These are phyloP conservation scores for Ophiocordyceps sinensis DNA, from an alignment of 2,329 filamentous ascomycete genomes.

Conservation along the genomic window DNA sequence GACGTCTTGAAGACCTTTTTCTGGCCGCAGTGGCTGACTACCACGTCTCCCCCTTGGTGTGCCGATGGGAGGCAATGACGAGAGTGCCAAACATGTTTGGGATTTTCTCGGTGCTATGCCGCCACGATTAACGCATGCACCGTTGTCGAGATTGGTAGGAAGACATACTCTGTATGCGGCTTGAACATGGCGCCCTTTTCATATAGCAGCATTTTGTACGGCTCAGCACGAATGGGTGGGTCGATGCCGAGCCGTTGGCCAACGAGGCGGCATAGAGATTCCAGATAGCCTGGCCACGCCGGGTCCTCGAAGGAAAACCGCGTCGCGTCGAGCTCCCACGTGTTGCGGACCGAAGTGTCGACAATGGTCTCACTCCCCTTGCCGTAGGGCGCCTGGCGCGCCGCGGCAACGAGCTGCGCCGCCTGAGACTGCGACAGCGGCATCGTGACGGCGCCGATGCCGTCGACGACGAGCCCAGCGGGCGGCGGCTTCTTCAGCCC, in stretches of 20 bases:
- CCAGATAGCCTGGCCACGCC: conserved; percentile 15
- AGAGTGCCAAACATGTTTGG: conserved; percentile 36
- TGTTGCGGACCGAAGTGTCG: conserved; percentile 25
- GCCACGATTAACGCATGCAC: not conserved
- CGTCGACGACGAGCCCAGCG: conserved; percentile 4
- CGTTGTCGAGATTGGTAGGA: not conserved
- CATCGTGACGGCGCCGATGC: conserved; percentile 9
- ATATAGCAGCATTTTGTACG: conserved; percentile 34
- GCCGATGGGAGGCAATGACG: conserved; percentile 31
- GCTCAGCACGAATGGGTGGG: conserved; percentile 16
- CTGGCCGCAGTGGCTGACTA: conserved; percentile 22
- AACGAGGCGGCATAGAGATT: conserved; percentile 10
- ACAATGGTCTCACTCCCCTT: conserved; percentile 24
- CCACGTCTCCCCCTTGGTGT: conserved; percentile 31
- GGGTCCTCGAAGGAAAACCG: conserved; percentile 23
- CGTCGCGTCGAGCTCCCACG: conserved; percentile 24
- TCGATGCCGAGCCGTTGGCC: conserved; percentile 17
- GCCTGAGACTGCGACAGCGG: conserved; percentile 12
- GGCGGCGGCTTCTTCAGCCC: conserved; percentile 1
- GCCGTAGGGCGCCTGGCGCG: conserved; percentile 16
- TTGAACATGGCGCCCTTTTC: conserved; percentile 35
- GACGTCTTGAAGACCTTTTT: conserved; percentile 17
- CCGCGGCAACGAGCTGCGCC: conserved; percentile 9
- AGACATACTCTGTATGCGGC: conserved; percentile 23
- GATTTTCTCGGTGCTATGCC: conserved; percentile 25